Base-by-base conservation (phyloP, 1,284 basidiomycete genomes). In the Ustilago trichophora region DNA sequence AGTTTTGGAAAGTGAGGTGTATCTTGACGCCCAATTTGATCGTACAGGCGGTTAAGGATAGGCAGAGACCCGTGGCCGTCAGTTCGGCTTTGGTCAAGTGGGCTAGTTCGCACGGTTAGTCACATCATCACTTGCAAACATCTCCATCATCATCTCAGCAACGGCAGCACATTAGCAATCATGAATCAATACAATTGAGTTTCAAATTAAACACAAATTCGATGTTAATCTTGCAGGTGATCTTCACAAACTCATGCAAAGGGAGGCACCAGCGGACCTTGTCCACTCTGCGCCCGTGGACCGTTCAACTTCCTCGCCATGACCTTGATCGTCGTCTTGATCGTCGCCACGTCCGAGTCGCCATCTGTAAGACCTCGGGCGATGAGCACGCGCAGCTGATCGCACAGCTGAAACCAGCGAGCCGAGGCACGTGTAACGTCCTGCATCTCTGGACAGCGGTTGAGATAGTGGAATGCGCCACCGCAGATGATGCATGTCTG, bases 401-500 rank as follows among this genome's bases (percentile, higher is more conserved):
- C 54, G 32, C 49, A 47, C 24, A 69, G 38, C 48, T 69, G 59
- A 50, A 58, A 51, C 65, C 65, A 69, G 6, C 65, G 22, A 6
- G 49, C 41, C 11, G 48, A 51, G 4, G 66, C 66, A 1, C 42
- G 13, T 11, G 42, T 52, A 9, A 48, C 38, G 26, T 70, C 60
- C 35, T 51, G 29, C 66, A 70, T 70, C 36, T 40, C 38, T 3
- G 66, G 52, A 33, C 66, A 70, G 3, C 51, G 26, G 31, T 70
- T 70, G 26, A 65, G 33, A 34, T 46, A 70, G 42, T 70, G 66
- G 41, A 70, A 70, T 1, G 38, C 29, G 12, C 60, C 60, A n/a
- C 48, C 49, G 55, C 66, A 65, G 34, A 70, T 64, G 42, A 62
- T 50, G 53, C 66, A 70, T 7, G 46, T 53, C 37, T 70, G 59